Base-by-base conservation (phyloP, 441 rosid genomes). In the Adansonia madagascariensis region DNA sequence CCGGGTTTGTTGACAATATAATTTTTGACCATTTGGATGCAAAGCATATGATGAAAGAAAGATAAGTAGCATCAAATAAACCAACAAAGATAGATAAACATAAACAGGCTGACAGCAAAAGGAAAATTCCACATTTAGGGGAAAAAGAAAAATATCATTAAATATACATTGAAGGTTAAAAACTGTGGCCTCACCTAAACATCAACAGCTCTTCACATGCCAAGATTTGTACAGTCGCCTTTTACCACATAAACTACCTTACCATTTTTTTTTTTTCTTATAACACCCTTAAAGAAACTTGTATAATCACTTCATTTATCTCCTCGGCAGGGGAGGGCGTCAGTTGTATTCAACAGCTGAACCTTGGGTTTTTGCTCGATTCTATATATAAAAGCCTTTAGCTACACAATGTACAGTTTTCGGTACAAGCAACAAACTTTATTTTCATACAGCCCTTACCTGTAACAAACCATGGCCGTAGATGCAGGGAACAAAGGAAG, bases 341-440 rank as follows among this genome's bases (percentile, higher is more conserved):
- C 84, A 74, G 84, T 74, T 74, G 83, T 60, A 73, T 67, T 75
- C 81, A 73, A 81, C 83, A 79, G 80, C 88, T 80, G 82, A 83
- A 82, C 80, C 85, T 84, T 24, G 80, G 35, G 82, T 80, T 17
- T 63, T 73, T 27, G 84, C 88, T 77, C 81, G 81, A 11, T 80
- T 84, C 86, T 85, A 88, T 81, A 80, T 87, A 27, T 61, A 61
- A 61, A 35, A 27, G 43, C 43, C 39, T 61, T 18, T 0, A 83
- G 86, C 95, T 92, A 88, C 93, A 90, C 78, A 89, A 93, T 90
- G 83, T 91, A 94, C 98, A 94, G 83, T 80, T 89, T 31, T 81
- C 71, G 61, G 87, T 82, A 87, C 89, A 85, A 61, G 66, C 41
- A 86, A 80, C 84, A 74, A 35, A 79, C 81, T 85, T 89, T 86